These are phyloP conservation scores for Tricholoma furcatifolium DNA, from an alignment of 768 basidiomycete species.

Conservation along the genomic window DNA sequence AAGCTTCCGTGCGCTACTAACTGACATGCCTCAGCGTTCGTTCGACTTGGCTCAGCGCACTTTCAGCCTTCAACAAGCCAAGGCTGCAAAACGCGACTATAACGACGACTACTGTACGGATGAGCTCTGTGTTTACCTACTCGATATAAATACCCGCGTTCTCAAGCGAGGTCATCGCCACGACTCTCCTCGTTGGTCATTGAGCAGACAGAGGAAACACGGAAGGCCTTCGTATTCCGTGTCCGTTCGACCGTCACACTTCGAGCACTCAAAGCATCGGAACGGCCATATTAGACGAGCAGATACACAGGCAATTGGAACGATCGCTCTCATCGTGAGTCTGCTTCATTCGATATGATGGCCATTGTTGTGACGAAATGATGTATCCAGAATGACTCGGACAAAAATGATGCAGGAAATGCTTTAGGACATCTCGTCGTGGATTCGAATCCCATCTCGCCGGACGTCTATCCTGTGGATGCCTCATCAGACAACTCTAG, in stretches of 20 bases:
- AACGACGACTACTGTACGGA: background rate
- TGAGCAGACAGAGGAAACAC: conserved; percentile 20
- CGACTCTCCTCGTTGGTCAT: conserved; percentile 13
- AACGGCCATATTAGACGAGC: background rate
- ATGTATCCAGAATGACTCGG: conserved; percentile 3
- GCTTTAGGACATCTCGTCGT: conserved; percentile 21
- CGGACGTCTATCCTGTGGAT: conserved; percentile 36
- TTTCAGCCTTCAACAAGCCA: conserved; percentile 5
- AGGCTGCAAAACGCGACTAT: conserved; percentile 7
- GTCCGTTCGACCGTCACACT: conserved; percentile 7
- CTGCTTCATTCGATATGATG: background rate
- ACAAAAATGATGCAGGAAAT: conserved; percentile 4
- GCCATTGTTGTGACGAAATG: background rate
- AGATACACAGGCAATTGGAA: conserved; percentile 28
- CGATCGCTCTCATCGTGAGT: conserved; percentile 49
- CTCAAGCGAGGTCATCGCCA: background rate
- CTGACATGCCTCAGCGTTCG: conserved; percentile 7
- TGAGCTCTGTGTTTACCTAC: background rate
- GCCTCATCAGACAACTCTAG: conserved; percentile 49
- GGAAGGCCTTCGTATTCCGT: conserved; percentile 20
- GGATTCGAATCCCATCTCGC: background rate
- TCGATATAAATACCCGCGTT: background rate
- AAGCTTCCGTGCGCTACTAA: background rate
- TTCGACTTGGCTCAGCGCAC: background rate
- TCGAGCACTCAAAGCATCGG: conserved; percentile 5